Evolutionary conservation across 139 green algal species (phyloP).

Genomic region (Coelastrella sp.): DNA sequence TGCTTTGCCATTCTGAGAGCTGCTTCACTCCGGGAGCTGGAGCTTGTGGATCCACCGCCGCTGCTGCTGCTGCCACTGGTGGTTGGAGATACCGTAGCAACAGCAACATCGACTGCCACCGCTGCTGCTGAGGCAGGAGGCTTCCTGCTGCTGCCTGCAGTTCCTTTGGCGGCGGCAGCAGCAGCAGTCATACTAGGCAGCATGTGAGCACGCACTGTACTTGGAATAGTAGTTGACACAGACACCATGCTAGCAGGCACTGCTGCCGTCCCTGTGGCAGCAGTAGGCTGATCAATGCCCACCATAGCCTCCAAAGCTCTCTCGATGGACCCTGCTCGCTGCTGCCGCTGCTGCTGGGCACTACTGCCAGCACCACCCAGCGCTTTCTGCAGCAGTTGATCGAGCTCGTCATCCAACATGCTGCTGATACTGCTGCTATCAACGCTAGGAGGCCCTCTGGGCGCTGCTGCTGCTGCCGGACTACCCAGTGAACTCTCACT

Average conservation of each 20-base stretch:
- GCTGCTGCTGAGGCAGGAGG: background rate
- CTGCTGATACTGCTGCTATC: conserved; percentile 39
- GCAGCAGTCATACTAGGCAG: background rate
- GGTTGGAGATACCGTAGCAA: background rate
- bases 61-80: conserved; percentile 2
- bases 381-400: conserved; percentile 36
- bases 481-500: background rate
- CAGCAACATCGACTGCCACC: background rate
- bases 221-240: conserved; percentile 13
- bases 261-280: background rate
- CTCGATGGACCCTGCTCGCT: background rate
- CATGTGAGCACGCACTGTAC: background rate
- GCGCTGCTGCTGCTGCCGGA: background rate
- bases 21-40: conserved; percentile 1
- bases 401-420: conserved; percentile 42
- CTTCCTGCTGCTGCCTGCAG: background rate
- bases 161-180: background rate
- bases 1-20: conserved; percentile 20
- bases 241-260: background rate
- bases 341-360: conserved; percentile 2
- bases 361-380: background rate
- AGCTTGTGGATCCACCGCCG: background rate
- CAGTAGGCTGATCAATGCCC: too few relatives aligned
- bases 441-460: background rate
- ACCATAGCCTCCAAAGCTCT: background rate